Base-by-base conservation (phyloP, 257 asterid genomes). In the Petunia secreta region DNA sequence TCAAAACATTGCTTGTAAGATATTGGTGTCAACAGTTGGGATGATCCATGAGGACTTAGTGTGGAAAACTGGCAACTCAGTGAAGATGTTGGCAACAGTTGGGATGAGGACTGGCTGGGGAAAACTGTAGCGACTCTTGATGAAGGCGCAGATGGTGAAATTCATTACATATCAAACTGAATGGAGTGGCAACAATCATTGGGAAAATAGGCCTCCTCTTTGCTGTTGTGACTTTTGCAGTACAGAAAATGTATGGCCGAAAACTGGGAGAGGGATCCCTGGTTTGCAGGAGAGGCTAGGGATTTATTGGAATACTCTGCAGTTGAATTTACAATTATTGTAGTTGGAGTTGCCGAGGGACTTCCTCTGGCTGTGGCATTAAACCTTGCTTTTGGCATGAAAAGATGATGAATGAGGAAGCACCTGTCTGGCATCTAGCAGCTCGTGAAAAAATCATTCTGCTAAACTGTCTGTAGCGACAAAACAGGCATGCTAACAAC, bases 31-130 rank as follows among this genome's bases (percentile, higher is more conserved):
- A 25, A 25, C 25, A 25, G 25, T 25, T 25, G 25, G 25, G 25
- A 25, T 25, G 25, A 25, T 25, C 25, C 25, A 25, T 25, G 25
- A 25, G 25, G 25, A 25, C 25, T 25, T 25, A 25, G 25, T 25
- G 25, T 25, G 25, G 25, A 25, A 25, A 25, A 25, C 25, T 25
- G 25, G 25, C 25, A 25, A 25, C 25, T 25, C 25, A 25, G 25
- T 90, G 87, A 94, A 92, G 98, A 81, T 94, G 81, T 85, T 94
- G 3, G 91, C 97, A 2, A 91, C 95, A 62, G 98, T 94, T 11
- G 98, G 98, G 58, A 94, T 94, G 98, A 89, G 92, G 82, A 94
- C 98, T 9, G 97, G 92, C 65, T 94, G 98, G 98, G 98, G 98
- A 16, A 92, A 92, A 69, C 75, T 94, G 54, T 89, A 96, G 98